Evolutionary conservation across 225 moss, liverwort and hornwort genomes (phyloP), one percentile per base, ranked within the genome.

Genomic region (Asterella californica): DNA sequence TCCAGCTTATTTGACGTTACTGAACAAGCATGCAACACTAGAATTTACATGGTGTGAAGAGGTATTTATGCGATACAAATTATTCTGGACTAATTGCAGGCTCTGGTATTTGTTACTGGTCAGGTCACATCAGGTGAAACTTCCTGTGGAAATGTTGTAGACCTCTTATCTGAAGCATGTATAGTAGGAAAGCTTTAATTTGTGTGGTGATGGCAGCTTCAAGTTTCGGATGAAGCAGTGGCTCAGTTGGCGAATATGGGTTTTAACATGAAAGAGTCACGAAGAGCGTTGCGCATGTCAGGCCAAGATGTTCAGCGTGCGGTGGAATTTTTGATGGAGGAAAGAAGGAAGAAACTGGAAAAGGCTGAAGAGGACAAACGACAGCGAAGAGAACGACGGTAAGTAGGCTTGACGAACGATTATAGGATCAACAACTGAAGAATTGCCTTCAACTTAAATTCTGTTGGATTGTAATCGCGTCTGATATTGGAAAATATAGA

Each of bases 311-410:
- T 93, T 59, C 90, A 91, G 54, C 93, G 90, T 54, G 97, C 97
- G 74, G 93, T 93, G 78, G 97, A 97, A 72, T 97, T 97, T 86
- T 85, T 92, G 17, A 91, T 97, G 94, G 92, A 88, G 75, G 97
- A 91, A 76, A 88, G 84, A 67, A 85, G 87, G 76, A 97, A 92
- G 88, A 92, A 85, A 66, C 78, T 79, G 59, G 90, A 89, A 83
- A 82, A 93, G 83, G 79, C 76, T 30, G 90, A 90, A 81, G 89
- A 90, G 84, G 94, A 94, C 84, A 81, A 77, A 19, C 83, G 81
- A 79, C 88, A 80, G 53, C 81, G 84, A 73, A 84, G 79, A 76
- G 89, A 94, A 49, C 86, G 91, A 25, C 91, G 91, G 94, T 89
- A 74, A 81, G 48, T 9, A 15, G 67, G 29, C 32, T 53, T 19